Conservation (phyloP, 129 eudicot species). For the Arctium lappa region DNA sequence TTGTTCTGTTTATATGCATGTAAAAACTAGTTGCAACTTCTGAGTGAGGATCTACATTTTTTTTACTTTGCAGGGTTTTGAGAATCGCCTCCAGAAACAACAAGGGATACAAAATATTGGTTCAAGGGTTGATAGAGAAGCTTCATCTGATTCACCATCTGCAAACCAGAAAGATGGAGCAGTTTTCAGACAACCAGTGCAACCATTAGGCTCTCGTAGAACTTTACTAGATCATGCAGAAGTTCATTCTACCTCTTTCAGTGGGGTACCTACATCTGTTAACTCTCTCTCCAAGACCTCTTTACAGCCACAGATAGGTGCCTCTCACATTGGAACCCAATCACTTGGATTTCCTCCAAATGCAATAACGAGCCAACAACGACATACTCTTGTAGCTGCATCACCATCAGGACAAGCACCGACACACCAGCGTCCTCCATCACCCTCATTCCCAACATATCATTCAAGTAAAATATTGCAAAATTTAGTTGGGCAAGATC, state of each 20-base stretch:
- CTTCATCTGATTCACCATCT: conserved; percentile 46
- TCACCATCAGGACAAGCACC: conserved; percentile 32
- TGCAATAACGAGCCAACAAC: conserved; percentile 30
- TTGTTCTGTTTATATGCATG: not conserved
- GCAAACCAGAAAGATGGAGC: conserved; percentile 33
- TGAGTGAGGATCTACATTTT: conserved; percentile 15
- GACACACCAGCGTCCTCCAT: conserved; percentile 40
- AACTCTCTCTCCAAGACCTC: conserved; percentile 34
- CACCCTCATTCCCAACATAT: conserved; percentile 26
- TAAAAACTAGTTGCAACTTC: not conserved
- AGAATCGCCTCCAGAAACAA: conserved; percentile 30
- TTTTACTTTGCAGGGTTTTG: conserved; percentile 48
- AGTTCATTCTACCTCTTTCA: conserved; percentile 29
- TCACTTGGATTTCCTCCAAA: conserved; percentile 26
- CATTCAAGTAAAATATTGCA: conserved; percentile 28
- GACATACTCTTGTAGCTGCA: conserved; percentile 31
- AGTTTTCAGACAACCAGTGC: conserved; percentile 29
- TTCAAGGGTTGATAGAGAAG: conserved; percentile 46
- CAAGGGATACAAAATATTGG: conserved; percentile 33
- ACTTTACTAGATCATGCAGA: conserved; percentile 19
- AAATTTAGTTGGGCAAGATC: conserved; percentile 28
- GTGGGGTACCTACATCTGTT: conserved; percentile 31
- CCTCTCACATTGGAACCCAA: conserved; percentile 22
- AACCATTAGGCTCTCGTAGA: conserved; percentile 28
- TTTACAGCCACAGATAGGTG: conserved; percentile 36